Conservation (phyloP, 148 eudicot genomes). For the Chenopodium quinoa region DNA sequence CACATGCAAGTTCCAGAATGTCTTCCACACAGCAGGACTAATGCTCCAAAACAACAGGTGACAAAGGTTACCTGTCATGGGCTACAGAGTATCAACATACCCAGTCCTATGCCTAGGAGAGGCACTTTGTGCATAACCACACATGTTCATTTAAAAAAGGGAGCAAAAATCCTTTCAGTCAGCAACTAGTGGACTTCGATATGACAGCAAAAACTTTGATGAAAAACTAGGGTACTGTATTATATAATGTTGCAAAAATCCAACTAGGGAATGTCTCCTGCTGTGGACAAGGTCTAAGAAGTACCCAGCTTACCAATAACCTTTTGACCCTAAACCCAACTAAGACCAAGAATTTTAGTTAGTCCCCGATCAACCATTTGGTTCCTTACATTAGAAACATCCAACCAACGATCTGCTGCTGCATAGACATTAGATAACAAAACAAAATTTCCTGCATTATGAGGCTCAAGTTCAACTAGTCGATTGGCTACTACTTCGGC, state of each 20-base stretch:
- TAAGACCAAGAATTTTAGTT: constrained; percentile 47
- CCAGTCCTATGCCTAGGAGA: neutral
- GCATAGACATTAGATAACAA: constrained; percentile 65
- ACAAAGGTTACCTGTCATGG: neutral
- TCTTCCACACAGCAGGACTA: neutral
- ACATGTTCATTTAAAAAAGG: neutral
- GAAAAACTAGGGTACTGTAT: neutral
- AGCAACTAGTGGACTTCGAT: neutral
- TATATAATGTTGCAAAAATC: neutral
- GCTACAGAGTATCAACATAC: neutral
- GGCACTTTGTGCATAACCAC: neutral
- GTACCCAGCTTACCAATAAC: neutral
- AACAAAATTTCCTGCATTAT: constrained; percentile 52
- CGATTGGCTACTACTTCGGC: constrained; percentile 48
- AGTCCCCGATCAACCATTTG: constrained; percentile 51
- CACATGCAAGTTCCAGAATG: neutral
- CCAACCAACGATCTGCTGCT: constrained; percentile 59
- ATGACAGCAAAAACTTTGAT: neutral
- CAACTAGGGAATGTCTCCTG: neutral
- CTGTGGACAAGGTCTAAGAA: neutral
- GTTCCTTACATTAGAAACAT: constrained; percentile 47
- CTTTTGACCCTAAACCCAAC: constrained; percentile 36
- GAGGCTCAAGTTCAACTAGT: constrained; percentile 58
- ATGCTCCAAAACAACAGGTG: neutral
- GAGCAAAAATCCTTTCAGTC: neutral